Evolutionary conservation across 352 stramenopile species (phyloP).

Genomic region (Thraustochytrium striatum): DNA sequence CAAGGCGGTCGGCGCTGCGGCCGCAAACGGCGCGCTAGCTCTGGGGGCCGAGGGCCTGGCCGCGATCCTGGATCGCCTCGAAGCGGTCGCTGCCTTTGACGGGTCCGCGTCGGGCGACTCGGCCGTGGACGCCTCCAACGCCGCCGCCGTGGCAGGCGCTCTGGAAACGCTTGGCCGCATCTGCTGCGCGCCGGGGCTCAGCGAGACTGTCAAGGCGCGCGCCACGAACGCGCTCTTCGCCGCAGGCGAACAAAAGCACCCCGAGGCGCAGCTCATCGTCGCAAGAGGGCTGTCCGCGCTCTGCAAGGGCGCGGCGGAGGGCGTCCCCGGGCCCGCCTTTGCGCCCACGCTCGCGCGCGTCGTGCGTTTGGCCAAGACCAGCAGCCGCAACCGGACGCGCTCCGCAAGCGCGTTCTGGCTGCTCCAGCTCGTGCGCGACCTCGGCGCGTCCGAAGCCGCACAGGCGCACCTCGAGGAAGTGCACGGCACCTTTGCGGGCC

Average conservation of each 20-base stretch:
- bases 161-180: neutral
- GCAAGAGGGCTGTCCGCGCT: neutral
- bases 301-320: neutral
- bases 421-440: constrained; percentile 7
- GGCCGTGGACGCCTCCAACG: neutral
- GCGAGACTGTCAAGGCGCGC: neutral
- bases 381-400: neutral
- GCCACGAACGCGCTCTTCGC: neutral
- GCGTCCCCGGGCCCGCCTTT: too few relatives aligned
- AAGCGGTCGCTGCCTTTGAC: neutral
- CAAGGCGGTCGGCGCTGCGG: constrained; percentile 13
- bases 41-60: neutral
- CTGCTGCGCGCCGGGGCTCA: neutral
- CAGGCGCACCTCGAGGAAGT: neutral
- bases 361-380: neutral
- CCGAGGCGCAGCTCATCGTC: constrained; percentile 25
- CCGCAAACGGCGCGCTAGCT: neutral
- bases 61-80: neutral
- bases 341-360: neutral
- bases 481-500: constrained; percentile 26
- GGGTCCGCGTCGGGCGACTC: neutral
- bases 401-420: constrained; percentile 22
- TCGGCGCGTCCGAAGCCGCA: neutral
- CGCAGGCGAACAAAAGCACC: constrained; percentile 24
- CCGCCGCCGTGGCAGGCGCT: neutral